Base-by-base conservation (phyloP, 768 basidiomycete genomes). In the Cubamyces lactineus region DNA sequence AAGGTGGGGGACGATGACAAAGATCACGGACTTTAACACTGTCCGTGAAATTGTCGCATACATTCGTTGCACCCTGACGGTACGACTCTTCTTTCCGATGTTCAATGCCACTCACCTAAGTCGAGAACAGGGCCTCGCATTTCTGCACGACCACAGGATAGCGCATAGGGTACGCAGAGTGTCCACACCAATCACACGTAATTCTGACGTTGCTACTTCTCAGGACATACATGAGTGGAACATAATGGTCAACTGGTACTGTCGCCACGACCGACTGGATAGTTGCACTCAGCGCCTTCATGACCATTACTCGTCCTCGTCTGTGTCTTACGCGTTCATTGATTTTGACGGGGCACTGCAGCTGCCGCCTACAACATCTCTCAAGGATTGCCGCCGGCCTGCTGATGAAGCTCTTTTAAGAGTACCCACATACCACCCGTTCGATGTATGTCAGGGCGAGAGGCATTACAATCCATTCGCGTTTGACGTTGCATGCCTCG, bases 401-500 rank as follows among this genome's bases (percentile, higher is more conserved):
- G 38, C 38, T 17, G 19, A 8, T 4, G 55, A 57, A 7, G 26
- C 43, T 1, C 1, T 5, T 5, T 3, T 15, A 5, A 46, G 13
- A 12, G 17, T n/a, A 24, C 13, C 42, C 1, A 23, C 23, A 11
- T 48, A 48, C 46, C 41, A 45, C 13, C 59, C 59, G 9, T 8
- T 4, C 1, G 59, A 61, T 23, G 19, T 26, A 19, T 3, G 8
- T 17, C 52, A 47, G 0, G 59, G 59, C 1, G 46, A 53, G 38
- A 23, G 28, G 9, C 40, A 39, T 3, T 61, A 61, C 45, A 53
- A 61, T 26, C 59, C 59, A 11, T 61, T 61, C 52, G 34, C 59
- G 2, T 61, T 38, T 40, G 59, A 61, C 19, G 59, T 61, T 26
- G 59, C 30, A 1, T 19, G 11, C 17, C 34, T 61, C 5, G 59